Evolutionary conservation across 2,329 filamentous ascomycete species (phyloP), one percentile per base, ranked within the genome.

Genomic region (Microsporum ferrugineum): DNA sequence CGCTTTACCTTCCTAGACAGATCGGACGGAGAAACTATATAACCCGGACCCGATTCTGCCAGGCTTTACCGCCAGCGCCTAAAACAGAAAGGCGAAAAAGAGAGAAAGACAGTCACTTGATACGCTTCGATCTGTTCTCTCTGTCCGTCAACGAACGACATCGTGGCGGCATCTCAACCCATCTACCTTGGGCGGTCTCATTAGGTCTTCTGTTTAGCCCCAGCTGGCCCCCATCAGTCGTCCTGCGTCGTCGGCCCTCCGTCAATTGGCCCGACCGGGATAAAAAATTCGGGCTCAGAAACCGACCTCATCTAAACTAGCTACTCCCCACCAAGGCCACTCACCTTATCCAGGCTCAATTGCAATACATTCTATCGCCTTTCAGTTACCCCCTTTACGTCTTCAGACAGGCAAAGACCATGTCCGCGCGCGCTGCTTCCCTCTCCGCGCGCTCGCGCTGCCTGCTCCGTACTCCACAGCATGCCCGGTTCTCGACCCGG

Each of bases 381-480:
- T 55, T 36, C 31, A 38, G 31, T 6, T 36, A 14, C 29, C 23
- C 33, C 3, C 31, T 34, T 8, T 7, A 31, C 23, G 23, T 27
- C n/a, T 7, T 36, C n/a, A 41, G 10, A 29, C 17, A 31, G 27
- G 29, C 55, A 3, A 14, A n/a, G 39, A 59, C 47, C 57, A 77
- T 77, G 75, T 68, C 70, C 70, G 69, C 68, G 65, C 72, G 74
- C 61, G 68, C 71, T 62, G 64, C 72, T 65, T 72, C 74, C 60
- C 68, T 74, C 60, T 66, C 70, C 63, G 71, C 76, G 59, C 73
- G 75, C 61, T 70, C 73, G 65, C 73, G 73, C 65, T 72, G 72
- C 66, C 64, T 75, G 41, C 66, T 73, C 60, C 73, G 72, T 63
- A 64, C 65, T 63, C 68, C 71, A 34, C 59, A 66, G 58, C 39